These are phyloP conservation scores for Entamoeba histolytica DNA, from an alignment of 208 protist genomes.

Conservation along the genomic window DNA sequence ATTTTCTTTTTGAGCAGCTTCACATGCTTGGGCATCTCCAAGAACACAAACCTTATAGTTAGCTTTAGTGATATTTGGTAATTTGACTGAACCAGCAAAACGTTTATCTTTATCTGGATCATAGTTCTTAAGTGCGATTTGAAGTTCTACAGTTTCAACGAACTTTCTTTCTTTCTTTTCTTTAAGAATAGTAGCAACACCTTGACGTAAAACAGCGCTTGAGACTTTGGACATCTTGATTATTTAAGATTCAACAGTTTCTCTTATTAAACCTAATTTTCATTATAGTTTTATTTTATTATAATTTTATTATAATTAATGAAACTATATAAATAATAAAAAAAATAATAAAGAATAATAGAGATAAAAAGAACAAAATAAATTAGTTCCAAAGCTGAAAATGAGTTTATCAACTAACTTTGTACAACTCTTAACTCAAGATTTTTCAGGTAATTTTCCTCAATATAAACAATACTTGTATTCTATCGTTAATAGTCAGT, in stretches of 20 bases:
- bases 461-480: background rate
- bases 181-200: background rate
- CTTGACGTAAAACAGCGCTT: background rate
- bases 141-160: slow-evolving; percentile 86
- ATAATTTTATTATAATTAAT: no score
- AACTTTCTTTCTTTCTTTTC: slow-evolving; percentile 61
- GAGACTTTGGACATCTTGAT: background rate
- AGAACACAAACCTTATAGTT: slow-evolving; percentile 77
- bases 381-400: no score
- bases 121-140: slow-evolving; percentile 98
- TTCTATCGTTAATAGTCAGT: background rate
- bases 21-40: slow-evolving; percentile 73
- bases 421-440: background rate
- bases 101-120: slow-evolving; percentile 92
- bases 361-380: no score
- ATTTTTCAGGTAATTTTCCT: background rate
- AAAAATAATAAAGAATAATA: no score
- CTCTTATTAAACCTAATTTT: no score
- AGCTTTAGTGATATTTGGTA: slow-evolving; percentile 65
- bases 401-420: background rate
- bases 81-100: slow-evolving; percentile 78
- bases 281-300: no score
- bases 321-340: no score
- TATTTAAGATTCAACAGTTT: no score
- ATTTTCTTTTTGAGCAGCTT: slow-evolving; percentile 65